phyloP scores from a whole-genome alignment of 1,284 basidiomycete genomes.

The Cutaneotrichosporon spelunceum region DNA sequence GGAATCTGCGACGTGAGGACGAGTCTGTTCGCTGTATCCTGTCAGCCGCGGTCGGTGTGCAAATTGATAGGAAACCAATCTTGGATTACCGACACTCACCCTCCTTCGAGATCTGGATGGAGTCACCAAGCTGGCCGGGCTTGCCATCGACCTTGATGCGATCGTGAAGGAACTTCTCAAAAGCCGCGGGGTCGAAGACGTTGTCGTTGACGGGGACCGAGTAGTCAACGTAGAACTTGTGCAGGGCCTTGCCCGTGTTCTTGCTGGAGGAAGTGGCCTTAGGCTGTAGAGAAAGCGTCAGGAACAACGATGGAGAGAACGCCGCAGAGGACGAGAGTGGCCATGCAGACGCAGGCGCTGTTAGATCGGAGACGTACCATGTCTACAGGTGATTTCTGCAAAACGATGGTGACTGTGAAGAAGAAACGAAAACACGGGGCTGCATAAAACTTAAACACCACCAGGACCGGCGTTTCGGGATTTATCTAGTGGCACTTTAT shows the following conservation, averaged over 20 bases:
- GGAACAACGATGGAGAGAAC: neutral
- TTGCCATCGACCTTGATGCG: conserved; percentile 74
- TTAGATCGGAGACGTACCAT: conserved; percentile 20
- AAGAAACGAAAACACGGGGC: neutral
- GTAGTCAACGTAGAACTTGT: conserved; percentile 94
- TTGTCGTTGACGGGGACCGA: conserved; percentile 84
- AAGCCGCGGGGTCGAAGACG: conserved; percentile 86
- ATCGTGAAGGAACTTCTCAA: conserved; percentile 91
- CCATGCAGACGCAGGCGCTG: conserved; percentile 1
- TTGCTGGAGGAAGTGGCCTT: conserved; percentile 46
- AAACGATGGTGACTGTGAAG: conserved; percentile 16
- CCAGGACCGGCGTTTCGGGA: neutral
- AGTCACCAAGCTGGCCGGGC: conserved; percentile 79
- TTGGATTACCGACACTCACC: conserved; percentile 56
- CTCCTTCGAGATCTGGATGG: conserved; percentile 74
- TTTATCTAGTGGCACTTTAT: neutral
- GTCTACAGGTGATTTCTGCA: conserved; percentile 29
- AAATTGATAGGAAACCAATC: neutral
- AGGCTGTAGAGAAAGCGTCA: conserved; percentile 33
- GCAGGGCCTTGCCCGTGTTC: conserved; percentile 62
- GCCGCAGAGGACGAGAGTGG: neutral
- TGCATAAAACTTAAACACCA: neutral
- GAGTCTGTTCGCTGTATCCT: conserved; percentile 65
- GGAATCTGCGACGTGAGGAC: conserved; percentile 75
- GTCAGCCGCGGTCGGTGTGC: conserved; percentile 14